phyloP scores from a whole-genome alignment of 352 stramenopile genomes.

The Paralagenidium karlingii region DNA sequence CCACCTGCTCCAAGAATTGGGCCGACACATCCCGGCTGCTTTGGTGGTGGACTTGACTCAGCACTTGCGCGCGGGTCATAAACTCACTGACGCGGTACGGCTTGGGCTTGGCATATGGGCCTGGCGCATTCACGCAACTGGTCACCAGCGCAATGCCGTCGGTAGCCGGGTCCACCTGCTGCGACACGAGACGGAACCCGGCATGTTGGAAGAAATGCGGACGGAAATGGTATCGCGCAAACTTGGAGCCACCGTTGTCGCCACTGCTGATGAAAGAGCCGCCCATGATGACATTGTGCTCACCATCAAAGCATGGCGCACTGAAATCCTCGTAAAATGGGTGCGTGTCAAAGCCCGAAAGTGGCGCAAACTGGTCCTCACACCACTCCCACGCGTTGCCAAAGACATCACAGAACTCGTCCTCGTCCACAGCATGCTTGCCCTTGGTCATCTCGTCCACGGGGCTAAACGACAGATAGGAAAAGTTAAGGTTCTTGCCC shows the following conservation, averaged over 20 bases:
- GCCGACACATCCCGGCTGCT: too few relatives aligned
- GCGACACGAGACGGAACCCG: conserved; percentile 89
- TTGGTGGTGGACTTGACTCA: too few relatives aligned
- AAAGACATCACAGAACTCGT: too few relatives aligned
- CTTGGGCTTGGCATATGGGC: conserved; percentile 44
- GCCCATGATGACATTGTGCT: conserved; percentile 94
- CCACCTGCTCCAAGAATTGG: too few relatives aligned
- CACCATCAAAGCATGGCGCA: conserved; percentile 95
- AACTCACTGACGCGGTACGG: conserved; percentile 42
- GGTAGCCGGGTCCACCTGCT: conserved; percentile 47
- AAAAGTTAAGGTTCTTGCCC: conserved; percentile 89
- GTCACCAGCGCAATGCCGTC: conserved; percentile 44
- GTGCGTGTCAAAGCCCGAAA: conserved; percentile 86
- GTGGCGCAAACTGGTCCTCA: conserved; percentile 90
- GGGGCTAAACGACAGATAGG: conserved; percentile 83
- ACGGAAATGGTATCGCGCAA: conserved; percentile 93
- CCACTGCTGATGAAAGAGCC: conserved; percentile 92
- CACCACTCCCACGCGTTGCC: conserved; percentile 96
- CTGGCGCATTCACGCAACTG: conserved; percentile 54
- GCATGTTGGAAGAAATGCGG: conserved; percentile 96
- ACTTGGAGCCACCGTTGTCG: conserved; percentile 91
- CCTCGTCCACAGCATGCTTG: too few relatives aligned
- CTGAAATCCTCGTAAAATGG: conserved; percentile 96
- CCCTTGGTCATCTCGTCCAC: conserved; percentile 77
- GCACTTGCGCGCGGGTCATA: too few relatives aligned